Percentiles rank a stretch among this genome's conserved stretches.
Conservation (phyloP, 2,329 filamentous ascomycete species). For the Pseudonectria buxi region DNA sequence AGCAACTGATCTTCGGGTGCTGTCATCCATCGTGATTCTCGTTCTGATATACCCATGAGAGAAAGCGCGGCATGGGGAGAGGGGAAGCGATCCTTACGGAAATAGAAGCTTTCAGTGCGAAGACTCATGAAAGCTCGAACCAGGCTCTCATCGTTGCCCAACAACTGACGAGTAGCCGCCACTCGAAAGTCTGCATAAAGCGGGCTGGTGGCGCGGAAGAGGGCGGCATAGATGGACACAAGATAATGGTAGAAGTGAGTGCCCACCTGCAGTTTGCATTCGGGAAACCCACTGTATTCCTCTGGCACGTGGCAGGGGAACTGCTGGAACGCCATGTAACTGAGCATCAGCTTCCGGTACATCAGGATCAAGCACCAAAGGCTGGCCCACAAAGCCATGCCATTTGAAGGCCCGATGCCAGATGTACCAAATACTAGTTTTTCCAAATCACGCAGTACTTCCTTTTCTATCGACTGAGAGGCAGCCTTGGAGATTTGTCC, state of each 20-base stretch:
- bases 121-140: constrained; percentile 20
- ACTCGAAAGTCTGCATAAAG: constrained; percentile 21
- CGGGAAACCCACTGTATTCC: constrained; percentile 22
- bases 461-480: constrained; percentile 21
- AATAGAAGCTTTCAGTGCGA: constrained; percentile 24
- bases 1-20: constrained; percentile 20
- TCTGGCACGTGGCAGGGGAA: constrained; percentile 24
- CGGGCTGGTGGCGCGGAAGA: constrained; percentile 22
- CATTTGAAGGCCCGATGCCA: constrained; percentile 18
- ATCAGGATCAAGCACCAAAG: constrained; percentile 23
- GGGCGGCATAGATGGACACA: constrained; percentile 21
- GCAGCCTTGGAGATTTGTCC: constrained; percentile 22
- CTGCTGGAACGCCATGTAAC: constrained; percentile 22
- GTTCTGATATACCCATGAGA: constrained; percentile 14
- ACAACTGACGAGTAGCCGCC: constrained; percentile 15
- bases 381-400: constrained; percentile 21
- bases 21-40: constrained; percentile 21
- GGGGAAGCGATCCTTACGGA: constrained; percentile 13
- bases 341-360: constrained; percentile 22
- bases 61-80: not conserved
- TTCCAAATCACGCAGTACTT: constrained; percentile 18
- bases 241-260: constrained; percentile 24
- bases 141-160: constrained; percentile 18
- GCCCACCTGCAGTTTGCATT: constrained; percentile 21
- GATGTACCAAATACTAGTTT: constrained; percentile 19